Percentiles rank a stretch among this genome's conserved stretches.
phyloP scores from a whole-genome alignment of 2,329 filamentous ascomycete species.

The Ampelomyces quisqualis region DNA sequence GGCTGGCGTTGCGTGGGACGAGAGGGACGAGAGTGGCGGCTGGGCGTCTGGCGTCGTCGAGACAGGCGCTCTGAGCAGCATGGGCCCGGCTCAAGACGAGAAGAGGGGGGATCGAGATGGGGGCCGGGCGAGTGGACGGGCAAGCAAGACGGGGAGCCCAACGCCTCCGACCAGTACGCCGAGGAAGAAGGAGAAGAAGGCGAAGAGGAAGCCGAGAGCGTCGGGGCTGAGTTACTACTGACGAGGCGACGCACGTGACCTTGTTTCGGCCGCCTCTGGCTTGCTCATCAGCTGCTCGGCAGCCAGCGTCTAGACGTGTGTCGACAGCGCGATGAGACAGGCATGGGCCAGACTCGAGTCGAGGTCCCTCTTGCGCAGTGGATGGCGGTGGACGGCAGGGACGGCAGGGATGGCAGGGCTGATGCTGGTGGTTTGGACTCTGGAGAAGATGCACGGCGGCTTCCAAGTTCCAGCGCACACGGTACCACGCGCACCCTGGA shows the following conservation, averaged over 20 bases:
- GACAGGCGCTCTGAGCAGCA: too few relatives aligned
- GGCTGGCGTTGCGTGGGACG: constrained; percentile 30
- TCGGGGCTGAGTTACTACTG: constrained; percentile 35
- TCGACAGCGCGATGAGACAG: background rate
- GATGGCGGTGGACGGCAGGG: too few relatives aligned
- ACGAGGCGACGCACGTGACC: background rate
- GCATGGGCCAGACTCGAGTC: background rate
- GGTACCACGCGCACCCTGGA: constrained; percentile 1
- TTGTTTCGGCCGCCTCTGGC: too few relatives aligned
- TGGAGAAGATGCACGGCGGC: constrained; percentile 1
- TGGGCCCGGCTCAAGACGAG: constrained; percentile 5
- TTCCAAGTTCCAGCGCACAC: constrained; percentile 4
- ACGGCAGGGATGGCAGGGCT: constrained; percentile 4
- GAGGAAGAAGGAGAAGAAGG: constrained; percentile 26
- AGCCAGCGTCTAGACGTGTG: background rate
- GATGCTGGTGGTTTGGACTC: background rate
- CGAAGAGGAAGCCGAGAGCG: constrained; percentile 27
- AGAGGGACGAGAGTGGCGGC: constrained; percentile 27
- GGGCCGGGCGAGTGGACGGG: constrained; percentile 4
- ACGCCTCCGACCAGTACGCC: constrained; percentile 16
- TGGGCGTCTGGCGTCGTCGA: too few relatives aligned
- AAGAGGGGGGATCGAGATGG: constrained; percentile 16
- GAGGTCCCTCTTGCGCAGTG: too few relatives aligned
- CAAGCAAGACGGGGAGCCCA: constrained; percentile 19
- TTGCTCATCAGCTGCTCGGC: background rate